phyloP scores from a whole-genome alignment of 1,139 yeast genomes.

The Hyphopichia wangnamkhiaoensis region DNA sequence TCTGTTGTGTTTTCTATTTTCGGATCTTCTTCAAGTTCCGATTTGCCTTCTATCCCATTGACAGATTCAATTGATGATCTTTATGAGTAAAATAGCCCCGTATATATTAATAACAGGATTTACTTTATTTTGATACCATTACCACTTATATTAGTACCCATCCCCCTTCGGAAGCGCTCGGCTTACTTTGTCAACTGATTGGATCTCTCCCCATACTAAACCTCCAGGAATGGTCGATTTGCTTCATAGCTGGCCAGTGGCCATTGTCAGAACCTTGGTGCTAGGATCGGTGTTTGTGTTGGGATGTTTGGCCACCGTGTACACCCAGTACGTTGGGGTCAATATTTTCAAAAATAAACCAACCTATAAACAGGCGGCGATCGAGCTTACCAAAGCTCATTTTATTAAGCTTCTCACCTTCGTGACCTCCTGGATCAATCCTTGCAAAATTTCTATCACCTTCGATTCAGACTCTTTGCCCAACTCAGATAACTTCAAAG shows the following conservation, averaged over 20 bases:
- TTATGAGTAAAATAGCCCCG: no score
- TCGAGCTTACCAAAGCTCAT: constrained; percentile 50
- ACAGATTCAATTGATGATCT: no score
- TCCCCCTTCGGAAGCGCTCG: no score
- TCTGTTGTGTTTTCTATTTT: no score
- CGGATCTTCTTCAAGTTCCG: no score
- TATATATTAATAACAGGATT: no score
- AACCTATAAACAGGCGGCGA: constrained; percentile 31
- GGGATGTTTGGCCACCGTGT: constrained; percentile 47
- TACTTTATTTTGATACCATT: no score
- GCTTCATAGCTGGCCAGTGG: constrained; percentile 8
- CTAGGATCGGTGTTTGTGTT: constrained; percentile 37
- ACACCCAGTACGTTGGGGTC: constrained; percentile 42
- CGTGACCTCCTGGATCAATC: constrained; percentile 42
- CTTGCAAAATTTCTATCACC: constrained; percentile 43
- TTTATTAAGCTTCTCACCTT: constrained; percentile 51
- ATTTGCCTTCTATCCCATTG: no score
- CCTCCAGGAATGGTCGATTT: not conserved
- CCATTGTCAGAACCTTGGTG: constrained; percentile 29
- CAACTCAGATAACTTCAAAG: constrained; percentile 17
- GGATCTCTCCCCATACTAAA: not conserved
- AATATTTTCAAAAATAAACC: constrained; percentile 25
- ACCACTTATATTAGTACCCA: no score
- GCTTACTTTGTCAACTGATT: no score
- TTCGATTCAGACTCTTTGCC: constrained; percentile 31